Evolutionary conservation across 2,329 filamentous ascomycete species (phyloP).

Genomic region (Fusarium sp.): DNA sequence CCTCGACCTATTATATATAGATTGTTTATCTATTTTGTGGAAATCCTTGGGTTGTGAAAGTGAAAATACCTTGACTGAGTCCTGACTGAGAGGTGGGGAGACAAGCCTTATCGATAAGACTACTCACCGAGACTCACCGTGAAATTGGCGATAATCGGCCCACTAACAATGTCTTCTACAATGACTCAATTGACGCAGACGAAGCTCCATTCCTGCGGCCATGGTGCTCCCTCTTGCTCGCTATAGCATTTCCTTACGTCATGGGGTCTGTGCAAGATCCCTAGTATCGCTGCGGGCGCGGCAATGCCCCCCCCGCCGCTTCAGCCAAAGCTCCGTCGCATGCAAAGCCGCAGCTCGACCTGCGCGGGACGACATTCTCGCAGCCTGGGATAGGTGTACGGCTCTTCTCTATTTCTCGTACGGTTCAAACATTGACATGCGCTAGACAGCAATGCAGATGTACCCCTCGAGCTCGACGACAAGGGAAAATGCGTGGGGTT

Average conservation of each 20-base stretch:
- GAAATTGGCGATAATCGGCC: constrained; percentile 36
- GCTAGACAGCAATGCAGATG: constrained; percentile 46
- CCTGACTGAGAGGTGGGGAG: no score
- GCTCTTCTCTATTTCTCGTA: neutral
- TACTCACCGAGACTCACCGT: constrained; percentile 23
- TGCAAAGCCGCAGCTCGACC: constrained; percentile 9
- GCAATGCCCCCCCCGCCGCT: constrained; percentile 38
- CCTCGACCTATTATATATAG: no score
- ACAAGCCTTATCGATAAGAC: constrained; percentile 22
- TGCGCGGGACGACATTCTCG: constrained; percentile 42
- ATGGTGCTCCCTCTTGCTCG: constrained; percentile 45
- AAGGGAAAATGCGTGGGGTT: constrained; percentile 65
- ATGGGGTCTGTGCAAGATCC: constrained; percentile 6
- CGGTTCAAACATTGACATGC: neutral
- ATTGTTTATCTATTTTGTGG: no score
- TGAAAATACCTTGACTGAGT: no score
- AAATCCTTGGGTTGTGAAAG: no score
- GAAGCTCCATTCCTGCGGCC: constrained; percentile 5
- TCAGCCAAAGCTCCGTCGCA: constrained; percentile 35
- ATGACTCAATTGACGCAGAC: constrained; percentile 39
- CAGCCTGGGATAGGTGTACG: constrained; percentile 50
- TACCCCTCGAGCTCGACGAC: constrained; percentile 30
- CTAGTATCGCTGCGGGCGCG: constrained; percentile 18
- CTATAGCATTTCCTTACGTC: constrained; percentile 39
- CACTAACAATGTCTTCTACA: constrained; percentile 29